These are phyloP conservation scores for Penicillium sp. DNA, from an alignment of 2,329 filamentous ascomycete species.

Conservation along the genomic window DNA sequence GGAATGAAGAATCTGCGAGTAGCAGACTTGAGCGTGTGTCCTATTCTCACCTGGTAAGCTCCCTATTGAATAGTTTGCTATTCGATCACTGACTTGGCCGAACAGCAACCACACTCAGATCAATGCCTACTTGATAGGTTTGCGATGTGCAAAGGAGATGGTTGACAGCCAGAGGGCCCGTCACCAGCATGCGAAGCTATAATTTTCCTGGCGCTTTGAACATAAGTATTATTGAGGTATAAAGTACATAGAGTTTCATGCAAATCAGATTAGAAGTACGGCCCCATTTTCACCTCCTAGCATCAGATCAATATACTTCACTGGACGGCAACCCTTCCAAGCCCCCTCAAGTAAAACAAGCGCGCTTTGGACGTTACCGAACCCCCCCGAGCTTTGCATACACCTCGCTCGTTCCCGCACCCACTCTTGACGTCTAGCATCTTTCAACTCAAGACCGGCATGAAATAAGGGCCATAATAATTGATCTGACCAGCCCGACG, in stretches of 20 bases:
- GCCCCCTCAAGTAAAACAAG: constrained; percentile 6
- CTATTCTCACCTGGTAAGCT: constrained; percentile 8
- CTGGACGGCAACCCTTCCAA: constrained; percentile 6
- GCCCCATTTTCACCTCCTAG: constrained; percentile 3
- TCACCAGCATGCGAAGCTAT: constrained; percentile 2
- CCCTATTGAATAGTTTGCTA: background rate
- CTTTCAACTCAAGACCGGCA: constrained; percentile 7
- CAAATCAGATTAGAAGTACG: constrained; percentile 4
- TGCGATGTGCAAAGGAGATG: constrained; percentile 9
- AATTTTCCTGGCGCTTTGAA: background rate
- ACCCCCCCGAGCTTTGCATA: constrained; percentile 12
- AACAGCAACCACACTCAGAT: constrained; percentile 13
- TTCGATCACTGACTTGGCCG: background rate
- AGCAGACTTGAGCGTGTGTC: constrained; percentile 8
- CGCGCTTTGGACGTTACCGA: constrained; percentile 10
- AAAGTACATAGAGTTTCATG: background rate
- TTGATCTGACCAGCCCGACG: constrained; percentile 11
- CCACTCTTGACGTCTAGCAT: constrained; percentile 8
- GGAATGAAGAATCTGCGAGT: constrained; percentile 8
- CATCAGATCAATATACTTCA: constrained; percentile 11
- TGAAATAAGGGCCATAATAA: constrained; percentile 12
- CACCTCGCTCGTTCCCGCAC: constrained; percentile 8
- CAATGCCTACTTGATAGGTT: constrained; percentile 11
- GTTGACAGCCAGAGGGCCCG: background rate
- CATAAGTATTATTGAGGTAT: background rate